Evolutionary conservation across 352 stramenopile genomes (phyloP).

Genomic region (Globisporangium lucens): DNA sequence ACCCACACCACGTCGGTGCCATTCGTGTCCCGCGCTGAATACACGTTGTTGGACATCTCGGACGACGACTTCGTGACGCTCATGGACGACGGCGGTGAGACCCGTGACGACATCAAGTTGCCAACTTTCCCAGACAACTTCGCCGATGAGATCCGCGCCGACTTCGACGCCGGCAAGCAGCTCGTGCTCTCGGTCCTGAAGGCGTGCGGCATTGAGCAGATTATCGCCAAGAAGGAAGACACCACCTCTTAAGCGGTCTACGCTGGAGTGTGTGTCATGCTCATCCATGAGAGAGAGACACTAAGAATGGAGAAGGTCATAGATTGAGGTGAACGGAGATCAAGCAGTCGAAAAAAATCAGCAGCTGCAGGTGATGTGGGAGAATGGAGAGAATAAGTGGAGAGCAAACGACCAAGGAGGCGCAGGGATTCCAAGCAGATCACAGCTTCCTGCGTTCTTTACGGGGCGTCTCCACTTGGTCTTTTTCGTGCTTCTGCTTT

Average conservation of each 20-base stretch:
- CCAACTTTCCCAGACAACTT: conserved; percentile 94
- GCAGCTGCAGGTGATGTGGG: not conserved
- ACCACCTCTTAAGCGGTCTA: conserved; percentile 25
- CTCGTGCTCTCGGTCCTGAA: conserved; percentile 95
- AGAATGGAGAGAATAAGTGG: not conserved
- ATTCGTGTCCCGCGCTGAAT: conserved; percentile 96
- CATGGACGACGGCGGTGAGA: conserved; percentile 97
- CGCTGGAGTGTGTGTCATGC: conserved; percentile 1
- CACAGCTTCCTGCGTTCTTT: conserved; percentile 1
- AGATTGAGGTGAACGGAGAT: not conserved
- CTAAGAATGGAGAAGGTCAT: not conserved
- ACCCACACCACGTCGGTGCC: conserved; percentile 98
- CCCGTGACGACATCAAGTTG: conserved; percentile 98
- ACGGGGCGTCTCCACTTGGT: not conserved
- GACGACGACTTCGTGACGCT: conserved; percentile 98
- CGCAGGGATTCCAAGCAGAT: not conserved
- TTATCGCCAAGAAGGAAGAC: conserved; percentile 98
- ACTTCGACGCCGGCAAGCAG: conserved; percentile 96
- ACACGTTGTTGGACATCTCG: conserved; percentile 98
- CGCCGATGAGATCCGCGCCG: conserved; percentile 94
- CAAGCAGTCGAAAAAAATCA: not conserved
- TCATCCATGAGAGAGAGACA: conserved; percentile 6
- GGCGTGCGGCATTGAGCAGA: conserved; percentile 97
- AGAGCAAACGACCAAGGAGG: not conserved
- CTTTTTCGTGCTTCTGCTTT: not conserved